phyloP scores from a whole-genome alignment of 2,329 filamentous ascomycete genomes.

The Xylariaceae sp. region DNA sequence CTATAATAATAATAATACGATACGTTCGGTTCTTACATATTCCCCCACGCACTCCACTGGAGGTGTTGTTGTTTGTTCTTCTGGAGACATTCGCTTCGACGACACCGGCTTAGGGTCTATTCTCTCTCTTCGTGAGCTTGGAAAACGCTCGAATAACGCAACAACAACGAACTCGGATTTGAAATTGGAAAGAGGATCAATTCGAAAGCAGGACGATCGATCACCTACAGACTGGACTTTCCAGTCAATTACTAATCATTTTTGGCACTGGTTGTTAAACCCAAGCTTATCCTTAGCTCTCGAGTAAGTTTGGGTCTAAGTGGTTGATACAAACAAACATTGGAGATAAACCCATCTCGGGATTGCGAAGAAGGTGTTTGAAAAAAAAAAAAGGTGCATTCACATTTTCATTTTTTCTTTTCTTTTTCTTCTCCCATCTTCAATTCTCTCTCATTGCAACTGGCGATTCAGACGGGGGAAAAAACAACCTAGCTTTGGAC shows the following conservation, averaged over 20 bases:
- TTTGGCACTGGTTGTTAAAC: not conserved
- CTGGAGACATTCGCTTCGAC: not conserved
- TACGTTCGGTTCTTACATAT: not conserved
- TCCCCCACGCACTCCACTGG: not conserved
- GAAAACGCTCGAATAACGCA: not conserved
- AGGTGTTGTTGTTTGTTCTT: not conserved
- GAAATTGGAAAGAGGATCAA: not conserved
- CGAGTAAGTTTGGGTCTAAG: conserved; percentile 1
- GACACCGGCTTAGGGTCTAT: not conserved
- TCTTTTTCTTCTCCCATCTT: conserved; percentile 7
- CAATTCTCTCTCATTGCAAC: not conserved
- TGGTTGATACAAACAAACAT: too few species aligned
- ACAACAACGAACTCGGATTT: conserved; percentile 2
- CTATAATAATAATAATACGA: too few species aligned
- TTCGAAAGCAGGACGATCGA: conserved; percentile 2
- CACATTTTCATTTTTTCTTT: conserved; percentile 8
- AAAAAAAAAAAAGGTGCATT: not conserved
- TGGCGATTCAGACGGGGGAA: not conserved
- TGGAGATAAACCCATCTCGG: not conserved
- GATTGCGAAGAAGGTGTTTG: conserved; percentile 13
- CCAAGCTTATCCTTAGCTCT: conserved; percentile 5
- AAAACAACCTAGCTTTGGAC: conserved; percentile 15
- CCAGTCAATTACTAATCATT: conserved; percentile 6
- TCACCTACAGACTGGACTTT: not conserved
- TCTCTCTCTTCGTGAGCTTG: not conserved